Evolutionary conservation across 2,329 filamentous ascomycete genomes (phyloP).

Genomic region (Diaporthe humulicola): DNA sequence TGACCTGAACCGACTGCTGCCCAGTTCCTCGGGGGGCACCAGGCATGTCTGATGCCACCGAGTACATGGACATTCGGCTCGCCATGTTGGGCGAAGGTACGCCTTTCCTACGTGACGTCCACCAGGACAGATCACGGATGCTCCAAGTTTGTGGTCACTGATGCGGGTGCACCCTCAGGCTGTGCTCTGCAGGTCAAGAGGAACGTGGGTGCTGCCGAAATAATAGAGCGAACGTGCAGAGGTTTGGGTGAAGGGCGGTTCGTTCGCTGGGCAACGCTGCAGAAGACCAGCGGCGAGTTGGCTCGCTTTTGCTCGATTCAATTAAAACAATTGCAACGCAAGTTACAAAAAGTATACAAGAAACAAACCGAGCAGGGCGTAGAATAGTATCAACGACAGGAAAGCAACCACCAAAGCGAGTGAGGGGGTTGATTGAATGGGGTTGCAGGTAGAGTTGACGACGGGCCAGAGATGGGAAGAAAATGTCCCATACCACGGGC

Average conservation of each 20-base stretch:
- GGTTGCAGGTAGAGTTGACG: constrained; percentile 24
- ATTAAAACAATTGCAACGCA: constrained; percentile 22
- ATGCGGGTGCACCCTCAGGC: constrained; percentile 1
- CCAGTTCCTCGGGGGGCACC: constrained; percentile 67
- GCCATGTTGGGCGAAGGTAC: constrained; percentile 62
- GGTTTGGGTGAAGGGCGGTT: constrained; percentile 38
- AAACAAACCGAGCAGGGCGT: constrained; percentile 41
- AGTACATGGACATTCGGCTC: constrained; percentile 78
- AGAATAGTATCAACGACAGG: constrained; percentile 52
- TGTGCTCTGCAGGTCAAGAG: constrained; percentile 33
- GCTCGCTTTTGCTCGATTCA: constrained; percentile 39
- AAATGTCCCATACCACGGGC: background rate
- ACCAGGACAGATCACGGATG: constrained; percentile 50
- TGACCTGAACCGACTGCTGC: constrained; percentile 83
- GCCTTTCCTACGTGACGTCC: constrained; percentile 50
- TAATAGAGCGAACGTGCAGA: constrained; percentile 22
- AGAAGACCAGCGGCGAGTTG: constrained; percentile 30
- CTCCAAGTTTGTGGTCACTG: constrained; percentile 25
- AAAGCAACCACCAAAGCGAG: constrained; percentile 68
- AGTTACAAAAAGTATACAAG: constrained; percentile 22
- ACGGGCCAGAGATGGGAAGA: constrained; percentile 38
- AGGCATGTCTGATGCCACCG: constrained; percentile 73
- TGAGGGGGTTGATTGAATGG: constrained; percentile 58
- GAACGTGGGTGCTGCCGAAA: constrained; percentile 24
- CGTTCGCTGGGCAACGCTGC: constrained; percentile 47